Conservation (phyloP, 1,284 basidiomycete genomes). For the Porogramme epimiltina region DNA sequence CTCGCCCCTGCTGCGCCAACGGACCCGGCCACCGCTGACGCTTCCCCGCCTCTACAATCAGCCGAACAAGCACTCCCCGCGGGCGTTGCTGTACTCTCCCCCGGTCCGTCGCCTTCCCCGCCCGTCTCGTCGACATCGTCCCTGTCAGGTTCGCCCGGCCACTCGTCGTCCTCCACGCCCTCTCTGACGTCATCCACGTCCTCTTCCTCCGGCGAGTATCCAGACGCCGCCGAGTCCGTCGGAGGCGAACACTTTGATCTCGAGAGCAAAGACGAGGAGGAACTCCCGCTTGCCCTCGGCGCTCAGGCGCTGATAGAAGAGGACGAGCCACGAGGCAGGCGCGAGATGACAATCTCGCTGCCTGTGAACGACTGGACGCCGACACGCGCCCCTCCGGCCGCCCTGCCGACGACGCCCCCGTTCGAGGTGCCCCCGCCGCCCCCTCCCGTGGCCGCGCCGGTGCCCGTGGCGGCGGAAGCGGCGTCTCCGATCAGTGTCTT, state of each 20-base stretch:
- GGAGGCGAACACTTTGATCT: conserved; percentile 8
- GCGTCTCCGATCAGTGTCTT: conserved; percentile 3
- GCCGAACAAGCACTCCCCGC: not conserved
- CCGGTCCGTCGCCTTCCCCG: conserved; percentile 16
- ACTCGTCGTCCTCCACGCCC: conserved; percentile 20
- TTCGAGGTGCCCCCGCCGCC: conserved; percentile 20
- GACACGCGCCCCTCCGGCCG: conserved; percentile 5
- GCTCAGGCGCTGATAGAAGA: conserved; percentile 6
- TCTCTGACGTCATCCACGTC: conserved; percentile 27
- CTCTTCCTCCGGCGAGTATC: conserved; percentile 20
- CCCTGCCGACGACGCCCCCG: conserved; percentile 19
- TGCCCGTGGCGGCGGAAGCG: conserved; percentile 10
- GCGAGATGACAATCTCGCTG: not conserved
- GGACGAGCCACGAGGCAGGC: conserved; percentile 12
- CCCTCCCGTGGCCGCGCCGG: conserved; percentile 8
- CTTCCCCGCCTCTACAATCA: conserved; percentile 12
- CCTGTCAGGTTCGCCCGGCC: conserved; percentile 15
- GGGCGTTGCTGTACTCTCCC: conserved; percentile 7
- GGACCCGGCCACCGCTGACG: conserved; percentile 1
- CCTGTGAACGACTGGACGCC: conserved; percentile 8
- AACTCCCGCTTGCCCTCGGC: not conserved
- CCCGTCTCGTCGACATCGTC: conserved; percentile 22
- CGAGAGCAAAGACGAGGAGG: no score
- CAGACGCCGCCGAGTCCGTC: conserved; percentile 8
- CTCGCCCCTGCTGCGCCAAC: conserved; percentile 4